Evolutionary conservation across 768 basidiomycete species (phyloP), one percentile per base, ranked within the genome.

Genomic region (Cytidiella melzeri): DNA sequence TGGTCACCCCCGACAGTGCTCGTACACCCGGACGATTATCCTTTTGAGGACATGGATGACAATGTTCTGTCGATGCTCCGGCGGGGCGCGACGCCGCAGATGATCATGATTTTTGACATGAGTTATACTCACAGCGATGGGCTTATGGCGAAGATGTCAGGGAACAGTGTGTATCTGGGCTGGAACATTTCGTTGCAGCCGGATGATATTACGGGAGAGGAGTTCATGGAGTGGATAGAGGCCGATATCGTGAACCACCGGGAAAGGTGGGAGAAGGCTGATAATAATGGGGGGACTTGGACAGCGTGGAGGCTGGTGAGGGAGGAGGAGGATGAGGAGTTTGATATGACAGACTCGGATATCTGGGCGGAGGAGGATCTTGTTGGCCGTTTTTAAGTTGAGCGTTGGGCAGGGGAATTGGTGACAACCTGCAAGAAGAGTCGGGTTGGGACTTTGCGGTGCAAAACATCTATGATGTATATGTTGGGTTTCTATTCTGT

Each of bases 151-250:
- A 44, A 62, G 21, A 60, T 67, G 23, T 62, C 69, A 24, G 62
- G 68, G 21, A 67, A 72, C 58, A 68, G 74, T 23, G 58, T 87
- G 7, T 81, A 71, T 54, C 70, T 88, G 4, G 86, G 86, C 4
- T 88, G 83, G 83, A 87, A 85, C 55, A 73, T 87, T 47, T 55
- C 65, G 18, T 63, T 82, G 41, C 71, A 65, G 30, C 62, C 63
- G 5, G 68, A 67, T 37, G 76, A 76, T 55, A 63, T 66, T 9
- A 62, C 60, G 18, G 75, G 75, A 18, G 66, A 67, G 19, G 50
- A 55, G 37, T 76, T 62, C 57, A 71, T 76, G 62, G 67, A 63
- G 19, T 67, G 69, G 60, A 57, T 72, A 30, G 45, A 60, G n/a
- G 61, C 60, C 5, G 73, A 76, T 49, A 69, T 78, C 48, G 61